Evolutionary conservation across 1,284 basidiomycete genomes (phyloP), one percentile per base, ranked within the genome.

Genomic region (Phylloporus gajari): DNA sequence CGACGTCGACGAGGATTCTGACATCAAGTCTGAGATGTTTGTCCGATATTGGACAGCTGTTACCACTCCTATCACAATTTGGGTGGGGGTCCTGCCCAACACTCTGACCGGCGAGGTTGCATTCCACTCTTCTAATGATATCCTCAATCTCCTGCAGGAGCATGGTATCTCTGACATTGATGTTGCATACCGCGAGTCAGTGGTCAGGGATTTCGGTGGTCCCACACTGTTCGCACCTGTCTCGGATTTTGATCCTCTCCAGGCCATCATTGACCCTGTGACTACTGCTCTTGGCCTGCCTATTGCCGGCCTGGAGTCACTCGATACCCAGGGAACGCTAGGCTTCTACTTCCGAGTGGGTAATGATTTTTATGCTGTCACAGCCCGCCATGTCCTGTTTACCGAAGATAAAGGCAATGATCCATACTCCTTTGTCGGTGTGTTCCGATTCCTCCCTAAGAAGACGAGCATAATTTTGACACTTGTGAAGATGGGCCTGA

Each of bases 71-170:
- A 76, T 77, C 70, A 77, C 73, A 13, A 75, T 79, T 32, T 82
- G 79, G 79, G 77, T 80, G 70, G 79, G 79, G 44, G 76, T 82
- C 68, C 68, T 68, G 42, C 80, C 79, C 65, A 73, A 74, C 9
- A 70, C 75, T 76, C 70, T 70, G 70, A 67, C 76, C 61, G 74
- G 72, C 69, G 73, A 69, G 60, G 74, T 67, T 72, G 78, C 77
- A 68, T 73, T 75, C 70, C 40, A 73, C 35, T 75, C 75, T 15
- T 53, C 51, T 74, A 77, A 71, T 61, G 73, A 63, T 32, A 35
- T 71, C 46, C 66, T 71, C 25, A 65, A n/a, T 13, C 73, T 75
- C 42, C 73, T 76, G 70, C 70, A 75, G 69, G 60, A 75, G 25
- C 70, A 75, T 70, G 44, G 73, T 64, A 78, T 83, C 69, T 72